A percentile compares a stretch with the other conserved stretches of the same genome.
phyloP scores from a whole-genome alignment of 2,329 filamentous ascomycete species.

The Saccharata proteae region DNA sequence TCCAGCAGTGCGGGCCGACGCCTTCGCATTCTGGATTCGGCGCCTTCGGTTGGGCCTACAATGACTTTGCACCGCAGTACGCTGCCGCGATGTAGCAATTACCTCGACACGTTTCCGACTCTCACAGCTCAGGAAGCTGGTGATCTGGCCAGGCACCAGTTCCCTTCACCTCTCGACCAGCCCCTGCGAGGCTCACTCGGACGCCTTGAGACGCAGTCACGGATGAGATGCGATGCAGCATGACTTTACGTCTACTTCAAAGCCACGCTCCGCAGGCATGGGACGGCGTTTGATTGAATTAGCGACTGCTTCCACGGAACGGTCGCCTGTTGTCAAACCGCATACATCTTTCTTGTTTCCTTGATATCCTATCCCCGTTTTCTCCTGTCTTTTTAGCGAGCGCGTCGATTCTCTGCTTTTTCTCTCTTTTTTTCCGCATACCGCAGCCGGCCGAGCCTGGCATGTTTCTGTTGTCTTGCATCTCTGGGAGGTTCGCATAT shows the following conservation, averaged over 20 bases:
- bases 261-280: constrained; percentile 27
- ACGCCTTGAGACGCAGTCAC: constrained; percentile 23
- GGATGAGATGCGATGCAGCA: constrained; percentile 28
- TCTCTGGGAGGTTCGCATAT: constrained; percentile 33
- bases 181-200: constrained; percentile 24
- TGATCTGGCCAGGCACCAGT: constrained; percentile 30
- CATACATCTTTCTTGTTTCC: constrained; percentile 24
- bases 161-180: neutral
- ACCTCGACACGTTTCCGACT: constrained; percentile 32
- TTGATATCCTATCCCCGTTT: constrained; percentile 33
- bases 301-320: constrained; percentile 25
- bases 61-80: constrained; percentile 62
- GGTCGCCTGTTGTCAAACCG: too few relatives aligned
- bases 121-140: constrained; percentile 14
- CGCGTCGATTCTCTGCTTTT: constrained; percentile 23
- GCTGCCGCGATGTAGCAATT: constrained; percentile 76
- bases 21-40: constrained; percentile 49
- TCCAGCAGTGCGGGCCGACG: constrained; percentile 70
- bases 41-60: constrained; percentile 66
- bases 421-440: constrained; percentile 19
- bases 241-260: constrained; percentile 29
- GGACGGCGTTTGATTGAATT: constrained; percentile 43
- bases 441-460: constrained; percentile 24
- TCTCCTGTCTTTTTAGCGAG: constrained; percentile 32
- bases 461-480: constrained; percentile 22